Base-by-base conservation (phyloP, 805 yeast genomes). In the Wickerhamiella dianesei region DNA sequence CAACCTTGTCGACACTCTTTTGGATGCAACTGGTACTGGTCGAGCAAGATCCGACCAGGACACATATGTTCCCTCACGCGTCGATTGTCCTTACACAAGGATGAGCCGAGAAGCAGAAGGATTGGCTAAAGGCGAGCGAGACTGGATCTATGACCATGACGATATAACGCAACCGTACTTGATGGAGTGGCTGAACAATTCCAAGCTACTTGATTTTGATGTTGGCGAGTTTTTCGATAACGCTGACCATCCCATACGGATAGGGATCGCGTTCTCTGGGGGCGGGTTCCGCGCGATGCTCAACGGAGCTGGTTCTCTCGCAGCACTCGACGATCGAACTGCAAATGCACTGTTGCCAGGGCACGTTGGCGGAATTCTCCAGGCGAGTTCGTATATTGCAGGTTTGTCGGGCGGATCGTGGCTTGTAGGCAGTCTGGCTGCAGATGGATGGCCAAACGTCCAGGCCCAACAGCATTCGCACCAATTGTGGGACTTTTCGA, bases 241-340 rank as follows among this genome's bases (percentile, higher is more conserved):
- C 36, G 39, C 46, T 29, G 51, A 55, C 44, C 20, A 51, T 12
- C 54, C 76, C 14, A 39, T 20, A 4, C 21, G 41, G n/a, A 18
- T 39, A 9, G 68, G 66, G 13, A 40, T 63, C 20, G 77, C 84
- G 6, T 76, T 78, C 51, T 76, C 84, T 13, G 95, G 95, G 42
- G 95, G 96, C 56, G 95, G 95, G 4, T 86, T 72, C 55, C 58
- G 81, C 44, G 69, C 81, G 3, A 73, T 76, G 77, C 55, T 76
- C n/a, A 66, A 66, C 17, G 76, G 73, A 0, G 78, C 74, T 0
- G 81, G 81, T 0, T 65, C 68, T 0, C 45, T 76, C 3, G 57
- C 67, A 4, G 78, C 79, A 0, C 62, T 68, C 44, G 81, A 76
- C 53, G 47, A 43, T 2, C 55, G 79, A 46, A 68, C 72, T 4